Evolutionary conservation across 1,284 basidiomycete genomes (phyloP).

Genomic region (Omphalotus olearius): DNA sequence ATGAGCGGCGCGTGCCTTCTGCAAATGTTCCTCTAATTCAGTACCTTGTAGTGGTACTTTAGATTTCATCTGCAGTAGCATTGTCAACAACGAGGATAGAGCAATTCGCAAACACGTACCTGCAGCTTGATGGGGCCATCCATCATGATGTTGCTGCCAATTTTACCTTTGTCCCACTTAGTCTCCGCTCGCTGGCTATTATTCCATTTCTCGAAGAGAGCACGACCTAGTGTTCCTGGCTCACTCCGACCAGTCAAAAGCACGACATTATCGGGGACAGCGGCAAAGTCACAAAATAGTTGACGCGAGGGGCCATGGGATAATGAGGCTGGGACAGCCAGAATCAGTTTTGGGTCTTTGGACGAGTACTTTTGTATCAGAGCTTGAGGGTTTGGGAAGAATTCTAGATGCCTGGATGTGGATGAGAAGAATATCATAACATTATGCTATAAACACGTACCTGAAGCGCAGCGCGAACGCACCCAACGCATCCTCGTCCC

Average conservation of each 20-base stretch:
- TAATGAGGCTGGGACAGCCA: slow-evolving; percentile 89
- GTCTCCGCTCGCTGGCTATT: slow-evolving; percentile 69
- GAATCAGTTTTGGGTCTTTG: slow-evolving; percentile 86
- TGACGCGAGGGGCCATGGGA: slow-evolving; percentile 90
- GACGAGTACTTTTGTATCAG: slow-evolving; percentile 81
- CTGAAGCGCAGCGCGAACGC: slow-evolving; percentile 74
- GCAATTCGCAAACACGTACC: slow-evolving; percentile 35
- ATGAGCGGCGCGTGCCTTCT: slow-evolving; percentile 75
- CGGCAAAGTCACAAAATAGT: slow-evolving; percentile 83
- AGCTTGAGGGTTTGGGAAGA: slow-evolving; percentile 81
- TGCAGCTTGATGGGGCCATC: slow-evolving; percentile 64
- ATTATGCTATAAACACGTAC: slow-evolving; percentile 27
- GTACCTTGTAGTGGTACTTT: slow-evolving; percentile 85
- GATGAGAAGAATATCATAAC: slow-evolving; percentile 7
- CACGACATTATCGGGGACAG: slow-evolving; percentile 78
- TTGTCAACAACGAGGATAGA: neutral
- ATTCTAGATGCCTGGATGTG: slow-evolving; percentile 72
- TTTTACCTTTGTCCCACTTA: slow-evolving; percentile 85
- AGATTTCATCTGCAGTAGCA: slow-evolving; percentile 65
- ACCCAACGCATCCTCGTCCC: slow-evolving; percentile 70
- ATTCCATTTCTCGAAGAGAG: slow-evolving; percentile 88
- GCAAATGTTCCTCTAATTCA: slow-evolving; percentile 81
- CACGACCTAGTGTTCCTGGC: slow-evolving; percentile 74
- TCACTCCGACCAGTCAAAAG: slow-evolving; percentile 79
- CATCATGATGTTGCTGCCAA: slow-evolving; percentile 81